These are phyloP conservation scores for Xylariaceae sp. DNA, from an alignment of 2,329 filamentous ascomycete genomes.

Conservation along the genomic window DNA sequence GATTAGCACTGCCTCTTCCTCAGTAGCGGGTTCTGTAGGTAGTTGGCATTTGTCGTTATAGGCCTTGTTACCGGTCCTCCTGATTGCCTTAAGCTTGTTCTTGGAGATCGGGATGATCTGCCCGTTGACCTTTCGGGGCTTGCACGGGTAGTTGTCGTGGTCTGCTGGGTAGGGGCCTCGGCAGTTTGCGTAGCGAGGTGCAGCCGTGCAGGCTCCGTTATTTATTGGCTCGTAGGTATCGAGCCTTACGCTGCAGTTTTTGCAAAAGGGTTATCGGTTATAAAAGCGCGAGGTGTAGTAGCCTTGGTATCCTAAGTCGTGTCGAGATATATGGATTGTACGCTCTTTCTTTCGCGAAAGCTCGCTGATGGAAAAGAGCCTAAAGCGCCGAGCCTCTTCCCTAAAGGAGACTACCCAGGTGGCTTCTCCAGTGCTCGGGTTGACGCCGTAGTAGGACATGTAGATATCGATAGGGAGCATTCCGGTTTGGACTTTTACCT, in stretches of 20 bases:
- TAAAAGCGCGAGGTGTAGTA: background rate
- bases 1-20: no score
- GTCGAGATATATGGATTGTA: background rate
- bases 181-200: background rate
- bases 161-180: background rate
- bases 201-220: background rate
- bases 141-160: background rate
- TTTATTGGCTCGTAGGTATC: background rate
- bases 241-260: background rate
- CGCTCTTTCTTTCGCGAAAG: background rate
- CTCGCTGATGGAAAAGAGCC: background rate
- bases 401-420: constrained; percentile 1
- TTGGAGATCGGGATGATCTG: background rate
- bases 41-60: background rate
- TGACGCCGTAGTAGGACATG: background rate
- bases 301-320: background rate
- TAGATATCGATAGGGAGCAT: background rate
- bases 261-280: background rate
- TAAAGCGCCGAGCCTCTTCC: background rate
- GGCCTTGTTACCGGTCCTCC: background rate
- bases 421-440: background rate
- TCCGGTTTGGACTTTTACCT: background rate
- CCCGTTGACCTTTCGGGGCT: background rate
- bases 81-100: background rate
- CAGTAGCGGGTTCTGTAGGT: background rate